Percentiles rank a stretch among this genome's conserved stretches.
These are phyloP conservation scores for Tetracladium maxilliforme DNA, from an alignment of 2,329 filamentous ascomycete genomes.

Conservation along the genomic window DNA sequence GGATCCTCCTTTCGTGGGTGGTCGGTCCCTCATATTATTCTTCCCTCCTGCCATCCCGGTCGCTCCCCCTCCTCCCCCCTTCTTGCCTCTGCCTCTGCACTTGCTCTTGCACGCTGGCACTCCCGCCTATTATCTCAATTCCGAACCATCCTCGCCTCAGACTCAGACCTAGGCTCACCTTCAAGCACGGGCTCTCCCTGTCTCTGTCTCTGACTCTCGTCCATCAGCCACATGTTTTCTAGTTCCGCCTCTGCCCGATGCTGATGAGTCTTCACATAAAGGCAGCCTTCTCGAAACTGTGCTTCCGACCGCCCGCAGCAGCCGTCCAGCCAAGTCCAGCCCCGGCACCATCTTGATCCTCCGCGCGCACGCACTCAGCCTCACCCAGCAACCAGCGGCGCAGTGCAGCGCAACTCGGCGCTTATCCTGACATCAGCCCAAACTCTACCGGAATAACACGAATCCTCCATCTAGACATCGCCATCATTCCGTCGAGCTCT, in stretches of 20 bases:
- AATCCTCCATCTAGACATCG: too few relatives aligned
- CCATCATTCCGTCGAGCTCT: too few relatives aligned
- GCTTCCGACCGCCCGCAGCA: too few relatives aligned
- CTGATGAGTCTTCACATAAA: conserved; percentile 1
- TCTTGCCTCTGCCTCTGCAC: conserved; percentile 1
- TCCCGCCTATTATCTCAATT: too few relatives aligned
- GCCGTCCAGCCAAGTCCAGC: too few relatives aligned
- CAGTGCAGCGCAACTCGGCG: too few relatives aligned
- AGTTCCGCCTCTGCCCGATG: background rate
- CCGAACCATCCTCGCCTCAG: too few relatives aligned
- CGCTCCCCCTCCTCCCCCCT: conserved; percentile 1
- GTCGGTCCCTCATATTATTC: background rate
- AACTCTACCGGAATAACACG: too few relatives aligned
- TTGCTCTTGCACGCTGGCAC: conserved; percentile 1
- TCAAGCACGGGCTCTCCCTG: background rate
- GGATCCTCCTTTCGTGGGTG: background rate
- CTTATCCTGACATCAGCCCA: too few relatives aligned
- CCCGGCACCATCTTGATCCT: too few relatives aligned
- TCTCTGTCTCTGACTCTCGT: conserved; percentile 1
- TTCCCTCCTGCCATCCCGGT: conserved; percentile 1
- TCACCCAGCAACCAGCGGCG: too few relatives aligned
- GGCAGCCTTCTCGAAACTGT: background rate
- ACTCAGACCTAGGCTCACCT: conserved; percentile 1
- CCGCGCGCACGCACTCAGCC: too few relatives aligned
- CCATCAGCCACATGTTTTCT: conserved; percentile 1